Base-by-base conservation (phyloP, 78 protist genomes). In the Dictyostelium purpureum region DNA sequence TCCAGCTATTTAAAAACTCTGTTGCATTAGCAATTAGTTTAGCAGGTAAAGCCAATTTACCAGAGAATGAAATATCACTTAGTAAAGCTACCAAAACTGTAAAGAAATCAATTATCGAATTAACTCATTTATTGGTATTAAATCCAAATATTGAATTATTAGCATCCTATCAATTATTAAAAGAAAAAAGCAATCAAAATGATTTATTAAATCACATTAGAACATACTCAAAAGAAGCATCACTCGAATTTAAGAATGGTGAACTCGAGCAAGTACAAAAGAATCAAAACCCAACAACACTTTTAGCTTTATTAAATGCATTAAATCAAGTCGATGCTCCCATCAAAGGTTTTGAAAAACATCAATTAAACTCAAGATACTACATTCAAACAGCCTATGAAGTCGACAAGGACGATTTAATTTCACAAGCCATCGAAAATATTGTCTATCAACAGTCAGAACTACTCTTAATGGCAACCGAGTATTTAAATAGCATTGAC, bases 391-490 rank as follows among this genome's bases (percentile, higher is more conserved):
- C 92, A 14, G 80, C 92, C 4, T 73, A 56, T 35, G 82, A 85
- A 45, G 52, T 73, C 71, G 82, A 56, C 28, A 85, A 59, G 16
- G 38, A 42, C 38, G 82, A 74, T 43, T 73, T 57, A 4, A 85
- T 85, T 24, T 43, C 77, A 12, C n/a, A 26, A n/a, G 56, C 83
- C 1, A 61, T 85, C 26, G 57, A 85, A 19, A 70, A 61, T 14
- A 85, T 85, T 24, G 92, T 85, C 38, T n/a, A 73, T 40, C 82
- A 85, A 21, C 92, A 85, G 47, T 43, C 77, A 24, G 92, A 85
- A 14, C 56, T 85, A n/a, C 2, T 85, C 5, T 6, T 35, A 10
- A n/a, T 67, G 47, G 92, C 92, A 11, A 26, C 38, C 0, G 74
- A 61, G 10, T 49, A 85, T 74, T 65, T 85, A 11, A 6, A 4